Percentiles rank a stretch among this genome's conserved stretches.
phyloP scores from a whole-genome alignment of 2,329 filamentous ascomycete species.

The Ascocoryne sarcoides region DNA sequence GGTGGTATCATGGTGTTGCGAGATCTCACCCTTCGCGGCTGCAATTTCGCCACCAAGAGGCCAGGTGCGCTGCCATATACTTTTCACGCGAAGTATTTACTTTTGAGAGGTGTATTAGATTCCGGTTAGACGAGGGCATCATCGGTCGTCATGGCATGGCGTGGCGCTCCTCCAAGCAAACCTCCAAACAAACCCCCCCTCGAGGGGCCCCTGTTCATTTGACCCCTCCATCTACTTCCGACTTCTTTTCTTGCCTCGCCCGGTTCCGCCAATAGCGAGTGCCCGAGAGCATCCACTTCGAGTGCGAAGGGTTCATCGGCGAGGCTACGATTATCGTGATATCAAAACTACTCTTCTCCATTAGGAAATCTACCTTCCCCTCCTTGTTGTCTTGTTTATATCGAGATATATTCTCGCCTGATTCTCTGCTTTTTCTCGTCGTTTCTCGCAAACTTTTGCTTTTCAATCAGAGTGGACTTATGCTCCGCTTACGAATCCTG shows the following conservation, averaged over 20 bases:
- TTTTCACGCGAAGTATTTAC: neutral
- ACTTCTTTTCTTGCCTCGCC: conserved; percentile 12
- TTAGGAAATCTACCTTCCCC: conserved; percentile 14
- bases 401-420: neutral
- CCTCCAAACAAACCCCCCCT: neutral
- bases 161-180: too few species aligned
- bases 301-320: conserved; percentile 3
- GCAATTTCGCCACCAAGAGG: neutral
- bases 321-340: conserved; percentile 13
- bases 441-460: conserved; percentile 3
- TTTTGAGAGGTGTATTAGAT: neutral
- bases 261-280: conserved; percentile 4
- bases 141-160: too few species aligned
- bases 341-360: conserved; percentile 12
- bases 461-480: conserved; percentile 9
- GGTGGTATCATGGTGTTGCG: neutral
- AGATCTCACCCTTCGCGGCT: neutral
- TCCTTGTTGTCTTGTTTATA: conserved; percentile 6
- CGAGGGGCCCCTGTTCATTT: neutral
- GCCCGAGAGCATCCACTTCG: neutral
- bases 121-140: conserved; percentile 2
- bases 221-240: conserved; percentile 5
- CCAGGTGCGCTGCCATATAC: neutral
- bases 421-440: conserved; percentile 6
- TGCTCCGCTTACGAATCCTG: conserved; percentile 14